These are phyloP conservation scores for Talaromyces amestolkiae DNA, from an alignment of 2,329 filamentous ascomycete species.

Conservation along the genomic window DNA sequence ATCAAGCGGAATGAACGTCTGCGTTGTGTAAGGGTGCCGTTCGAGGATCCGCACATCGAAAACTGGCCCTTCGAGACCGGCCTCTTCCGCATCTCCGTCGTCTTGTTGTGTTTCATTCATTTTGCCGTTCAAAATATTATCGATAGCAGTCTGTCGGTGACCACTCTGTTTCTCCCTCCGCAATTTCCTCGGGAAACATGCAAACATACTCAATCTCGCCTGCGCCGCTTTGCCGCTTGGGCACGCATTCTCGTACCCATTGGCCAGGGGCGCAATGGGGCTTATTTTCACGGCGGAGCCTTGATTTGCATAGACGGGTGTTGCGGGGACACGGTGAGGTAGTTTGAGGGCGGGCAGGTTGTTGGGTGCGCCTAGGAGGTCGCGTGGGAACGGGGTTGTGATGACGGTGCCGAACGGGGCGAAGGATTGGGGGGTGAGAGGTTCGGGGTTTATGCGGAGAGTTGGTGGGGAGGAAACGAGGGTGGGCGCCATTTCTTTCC, in stretches of 20 bases:
- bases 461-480: constrained; percentile 36
- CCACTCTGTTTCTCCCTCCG: constrained; percentile 26
- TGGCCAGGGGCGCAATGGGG: constrained; percentile 69
- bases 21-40: constrained; percentile 87
- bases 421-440: constrained; percentile 69
- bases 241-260: constrained; percentile 62
- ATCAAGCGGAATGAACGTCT: constrained; percentile 83
- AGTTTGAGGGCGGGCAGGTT: constrained; percentile 45
- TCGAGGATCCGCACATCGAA: constrained; percentile 76
- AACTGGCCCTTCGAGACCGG: constrained; percentile 25
- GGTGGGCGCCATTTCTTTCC: constrained; percentile 29
- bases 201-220: constrained; percentile 82
- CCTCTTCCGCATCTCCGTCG: not conserved
- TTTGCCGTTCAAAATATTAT: not conserved
- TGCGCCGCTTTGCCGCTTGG: constrained; percentile 44
- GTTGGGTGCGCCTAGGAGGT: constrained; percentile 44
- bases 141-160: not conserved
- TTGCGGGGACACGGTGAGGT: constrained; percentile 39
- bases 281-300: constrained; percentile 84
- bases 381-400: constrained; percentile 63
- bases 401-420: constrained; percentile 80
- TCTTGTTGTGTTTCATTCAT: not conserved
- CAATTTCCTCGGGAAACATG: constrained; percentile 68
- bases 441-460: constrained; percentile 56
- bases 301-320: constrained; percentile 72